Conservation (phyloP, 208 protist species). For the Angomonas ambiguus region DNA sequence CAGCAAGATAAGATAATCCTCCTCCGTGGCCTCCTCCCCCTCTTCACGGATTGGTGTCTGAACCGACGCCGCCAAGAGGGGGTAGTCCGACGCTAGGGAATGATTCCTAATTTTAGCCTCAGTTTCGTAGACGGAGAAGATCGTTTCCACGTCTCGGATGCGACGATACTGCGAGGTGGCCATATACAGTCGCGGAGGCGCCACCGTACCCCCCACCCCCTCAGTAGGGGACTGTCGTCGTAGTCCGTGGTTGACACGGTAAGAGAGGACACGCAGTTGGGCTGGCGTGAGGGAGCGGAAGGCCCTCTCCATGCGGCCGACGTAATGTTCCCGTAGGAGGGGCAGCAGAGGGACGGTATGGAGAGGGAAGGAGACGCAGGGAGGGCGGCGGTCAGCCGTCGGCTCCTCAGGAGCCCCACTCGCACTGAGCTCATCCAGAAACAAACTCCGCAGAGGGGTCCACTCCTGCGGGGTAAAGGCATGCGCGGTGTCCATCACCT, state of each 20-base stretch:
- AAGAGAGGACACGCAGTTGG: background rate
- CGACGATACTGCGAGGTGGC: background rate
- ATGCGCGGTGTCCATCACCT: constrained; percentile 47
- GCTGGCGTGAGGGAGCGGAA: background rate
- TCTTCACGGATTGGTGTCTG: background rate
- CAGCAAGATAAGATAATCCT: constrained; percentile 14
- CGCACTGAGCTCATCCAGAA: constrained; percentile 12
- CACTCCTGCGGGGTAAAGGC: constrained; percentile 31
- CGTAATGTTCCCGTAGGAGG: background rate
- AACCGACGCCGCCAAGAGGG: background rate
- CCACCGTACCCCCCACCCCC: background rate
- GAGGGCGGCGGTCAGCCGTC: background rate
- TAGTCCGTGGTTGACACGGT: background rate
- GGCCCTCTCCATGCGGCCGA: background rate
- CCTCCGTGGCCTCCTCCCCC: background rate
- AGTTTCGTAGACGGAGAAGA: background rate
- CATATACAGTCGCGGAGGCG: background rate
- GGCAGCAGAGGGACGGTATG: background rate
- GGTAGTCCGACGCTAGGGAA: background rate
- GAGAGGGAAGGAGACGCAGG: background rate
- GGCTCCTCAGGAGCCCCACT: background rate
- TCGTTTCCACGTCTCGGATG: background rate
- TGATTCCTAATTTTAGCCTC: background rate
- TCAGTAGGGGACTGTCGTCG: too few relatives aligned
- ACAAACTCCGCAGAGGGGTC: constrained; percentile 26